Evolutionary conservation across 31 red algal genomes (phyloP).

Genomic region (Asparagopsis taxiformis): DNA sequence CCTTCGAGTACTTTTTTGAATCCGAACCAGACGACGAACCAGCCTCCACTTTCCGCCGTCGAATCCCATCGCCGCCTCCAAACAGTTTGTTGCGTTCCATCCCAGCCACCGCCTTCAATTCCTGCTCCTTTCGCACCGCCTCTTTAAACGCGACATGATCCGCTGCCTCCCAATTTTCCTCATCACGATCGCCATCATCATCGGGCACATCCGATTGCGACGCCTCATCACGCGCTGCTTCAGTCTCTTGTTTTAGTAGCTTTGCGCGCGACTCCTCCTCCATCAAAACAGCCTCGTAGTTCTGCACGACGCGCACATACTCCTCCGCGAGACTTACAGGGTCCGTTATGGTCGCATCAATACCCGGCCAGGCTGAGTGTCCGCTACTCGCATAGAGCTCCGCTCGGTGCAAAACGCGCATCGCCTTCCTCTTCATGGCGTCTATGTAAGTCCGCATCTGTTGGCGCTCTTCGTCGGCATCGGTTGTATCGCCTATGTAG

Average conservation of each 20-base stretch:
- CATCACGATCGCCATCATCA: too few species aligned
- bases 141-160: neutral
- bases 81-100: neutral
- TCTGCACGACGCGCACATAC: slow-evolving; percentile 69
- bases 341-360: slow-evolving; percentile 59
- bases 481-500: slow-evolving; percentile 22
- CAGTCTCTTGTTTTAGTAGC: neutral
- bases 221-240: neutral
- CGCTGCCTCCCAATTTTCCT: neutral
- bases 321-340: slow-evolving; percentile 71
- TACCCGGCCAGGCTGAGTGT: slow-evolving; percentile 53
- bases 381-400: slow-evolving; percentile 57
- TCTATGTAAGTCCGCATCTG: slow-evolving; percentile 59
- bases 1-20: slow-evolving; percentile 29
- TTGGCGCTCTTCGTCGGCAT: slow-evolving; percentile 40
- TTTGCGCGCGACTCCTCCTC: slow-evolving; percentile 59
- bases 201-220: neutral
- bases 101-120: neutral
- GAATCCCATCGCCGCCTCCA: slow-evolving; percentile 7
- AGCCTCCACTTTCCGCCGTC: neutral
- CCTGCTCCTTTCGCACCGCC: neutral
- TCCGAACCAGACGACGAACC: slow-evolving; percentile 12
- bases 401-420: slow-evolving; percentile 74
- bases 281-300: slow-evolving; percentile 51
- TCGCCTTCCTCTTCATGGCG: slow-evolving; percentile 74